phyloP scores from a whole-genome alignment of 805 yeast genomes.

The Metschnikowia reukaufii region DNA sequence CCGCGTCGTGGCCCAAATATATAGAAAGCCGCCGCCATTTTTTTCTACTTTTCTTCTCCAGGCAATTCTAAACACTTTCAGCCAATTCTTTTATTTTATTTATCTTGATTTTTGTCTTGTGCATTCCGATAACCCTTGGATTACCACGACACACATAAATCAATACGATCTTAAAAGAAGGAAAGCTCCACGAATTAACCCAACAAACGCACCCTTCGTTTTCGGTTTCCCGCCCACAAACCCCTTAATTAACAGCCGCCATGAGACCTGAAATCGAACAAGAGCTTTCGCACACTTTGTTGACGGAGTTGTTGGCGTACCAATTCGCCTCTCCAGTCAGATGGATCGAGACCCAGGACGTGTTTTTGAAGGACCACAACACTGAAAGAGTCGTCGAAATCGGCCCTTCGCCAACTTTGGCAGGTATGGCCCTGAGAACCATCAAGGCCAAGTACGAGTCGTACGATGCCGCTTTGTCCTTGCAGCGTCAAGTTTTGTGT shows the following conservation, averaged over 20 bases:
- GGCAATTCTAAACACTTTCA: constrained; percentile 2
- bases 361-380: constrained; percentile 87
- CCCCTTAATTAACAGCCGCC: not conserved
- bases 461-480: constrained; percentile 94
- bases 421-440: constrained; percentile 98
- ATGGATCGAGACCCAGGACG: constrained; percentile 99
- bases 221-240: not conserved
- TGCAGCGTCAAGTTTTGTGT: constrained; percentile 91
- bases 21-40: not conserved
- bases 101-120: not conserved
- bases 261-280: constrained; percentile 97
- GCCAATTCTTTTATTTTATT: not conserved
- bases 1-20: constrained; percentile 4
- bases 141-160: not conserved
- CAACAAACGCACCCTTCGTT: not conserved
- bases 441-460: constrained; percentile 94
- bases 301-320: constrained; percentile 95
- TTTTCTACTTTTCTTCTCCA: not conserved
- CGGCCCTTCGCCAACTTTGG: constrained; percentile 98
- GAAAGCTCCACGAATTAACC: not conserved
- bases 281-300: constrained; percentile 90
- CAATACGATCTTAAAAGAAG: not conserved
- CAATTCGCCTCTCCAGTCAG: constrained; percentile 99
- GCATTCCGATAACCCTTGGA: not conserved
- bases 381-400: constrained; percentile 97